Base-by-base conservation (phyloP, 2,329 filamentous ascomycete genomes). In the Cordyceps fumosorosea region DNA sequence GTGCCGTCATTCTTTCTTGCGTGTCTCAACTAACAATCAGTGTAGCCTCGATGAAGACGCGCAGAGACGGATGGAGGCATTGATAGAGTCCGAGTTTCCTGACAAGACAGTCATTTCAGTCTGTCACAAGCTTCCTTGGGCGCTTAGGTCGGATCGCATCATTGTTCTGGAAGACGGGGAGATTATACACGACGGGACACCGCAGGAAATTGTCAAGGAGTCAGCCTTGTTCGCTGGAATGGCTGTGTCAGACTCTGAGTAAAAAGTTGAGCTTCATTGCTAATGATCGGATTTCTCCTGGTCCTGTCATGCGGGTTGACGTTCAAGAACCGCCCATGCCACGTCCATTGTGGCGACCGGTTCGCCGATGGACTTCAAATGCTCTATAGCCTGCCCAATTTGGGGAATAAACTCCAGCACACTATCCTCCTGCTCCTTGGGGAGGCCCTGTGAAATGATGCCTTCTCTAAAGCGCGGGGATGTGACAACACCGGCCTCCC, bases 91-190 rank as follows among this genome's bases (percentile, higher is more conserved):
- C 5, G 48, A 34, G 14, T 37, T 40, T 5, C 20, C 6, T 1
- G 55, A 48, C 42, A 57, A 57, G 55, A 57, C 55, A 37, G 24
- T 57, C 20, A 48, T 57, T 10, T 57, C 55, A 0, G 55, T 57
- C 24, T 57, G 55, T 40, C 55, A 57, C 11, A 57, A 44, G 20
- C 55, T 57, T 24, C 29, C 55, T 2, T 57, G 55, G 55, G 55
- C 55, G 26, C 44, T 57, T n/a, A 57, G 14, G 26, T 57, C 55
- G n/a, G 55, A 57, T n/a, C 44, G 55, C 5, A 57, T 57, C 20
- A 57, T 57, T 57, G 55, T 57, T 29, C 44, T 57, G 26, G 55
- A 57, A 22, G 48, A 57, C 12, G 55, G 55, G 1, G 44, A 50
- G 44, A n/a, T 57, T 16, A 50, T 57, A 22, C 55, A 57, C 26